Evolutionary conservation across 306 rosid species (phyloP).

Genomic region (Morella rubra): DNA sequence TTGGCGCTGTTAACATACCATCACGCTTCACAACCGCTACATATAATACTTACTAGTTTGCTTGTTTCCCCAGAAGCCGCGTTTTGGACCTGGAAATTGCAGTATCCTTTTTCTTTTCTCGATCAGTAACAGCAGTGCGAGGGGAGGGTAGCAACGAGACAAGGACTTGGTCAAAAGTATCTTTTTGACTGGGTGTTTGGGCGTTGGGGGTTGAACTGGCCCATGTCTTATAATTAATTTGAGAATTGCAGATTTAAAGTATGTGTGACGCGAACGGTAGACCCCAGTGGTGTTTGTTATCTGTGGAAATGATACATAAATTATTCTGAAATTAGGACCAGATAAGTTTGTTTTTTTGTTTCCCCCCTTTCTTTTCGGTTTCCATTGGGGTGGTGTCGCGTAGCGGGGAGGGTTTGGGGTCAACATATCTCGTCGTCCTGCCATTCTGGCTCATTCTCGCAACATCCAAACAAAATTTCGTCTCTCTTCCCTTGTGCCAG

Average conservation of each 20-base stretch:
- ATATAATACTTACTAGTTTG: too few relatives aligned
- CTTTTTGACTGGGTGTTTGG: conserved; percentile 26
- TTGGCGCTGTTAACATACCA: not conserved
- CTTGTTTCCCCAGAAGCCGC: too few relatives aligned
- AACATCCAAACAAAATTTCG: conserved; percentile 16
- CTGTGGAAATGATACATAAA: not conserved
- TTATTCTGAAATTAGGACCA: not conserved
- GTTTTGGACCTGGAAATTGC: too few relatives aligned
- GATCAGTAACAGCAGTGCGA: not conserved
- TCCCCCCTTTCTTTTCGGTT: not conserved
- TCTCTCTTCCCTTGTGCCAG: not conserved
- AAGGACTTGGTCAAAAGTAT: conserved; percentile 28
- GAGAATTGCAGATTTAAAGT: not conserved
- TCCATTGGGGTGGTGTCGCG: too few relatives aligned
- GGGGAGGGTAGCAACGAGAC: not conserved
- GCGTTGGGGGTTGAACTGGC: not conserved
- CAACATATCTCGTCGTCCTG: conserved; percentile 16
- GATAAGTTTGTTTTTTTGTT: too few relatives aligned
- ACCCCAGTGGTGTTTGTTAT: not conserved
- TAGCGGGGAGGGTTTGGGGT: not conserved
- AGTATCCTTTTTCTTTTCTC: too few relatives aligned
- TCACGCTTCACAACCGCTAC: not conserved
- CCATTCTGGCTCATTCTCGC: conserved; percentile 18
- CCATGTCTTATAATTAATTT: not conserved
- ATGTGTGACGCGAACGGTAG: not conserved